A percentile compares a stretch with the other conserved stretches of the same genome.
phyloP scores from a whole-genome alignment of 352 stramenopile genomes.

The Globisporangium barbulae region DNA sequence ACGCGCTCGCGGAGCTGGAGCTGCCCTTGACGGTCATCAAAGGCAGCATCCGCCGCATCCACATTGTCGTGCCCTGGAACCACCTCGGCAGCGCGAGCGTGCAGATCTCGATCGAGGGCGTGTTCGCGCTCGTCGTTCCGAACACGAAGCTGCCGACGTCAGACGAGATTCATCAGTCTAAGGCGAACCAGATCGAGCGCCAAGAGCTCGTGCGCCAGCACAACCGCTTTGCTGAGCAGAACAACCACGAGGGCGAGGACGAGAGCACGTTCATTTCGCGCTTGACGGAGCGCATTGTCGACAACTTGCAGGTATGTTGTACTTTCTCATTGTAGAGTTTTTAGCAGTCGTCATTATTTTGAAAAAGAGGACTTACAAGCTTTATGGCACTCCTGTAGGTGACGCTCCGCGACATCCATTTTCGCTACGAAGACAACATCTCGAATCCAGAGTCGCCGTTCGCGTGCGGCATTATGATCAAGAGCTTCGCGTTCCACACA shows the following conservation, averaged over 20 bases:
- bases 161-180: constrained; percentile 53
- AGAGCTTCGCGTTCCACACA: constrained; percentile 66
- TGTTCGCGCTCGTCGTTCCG: constrained; percentile 65
- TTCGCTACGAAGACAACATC: constrained; percentile 72
- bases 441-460: constrained; percentile 66
- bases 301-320: constrained; percentile 53
- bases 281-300: constrained; percentile 69
- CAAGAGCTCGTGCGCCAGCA: constrained; percentile 72
- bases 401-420: constrained; percentile 64
- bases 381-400: constrained; percentile 21
- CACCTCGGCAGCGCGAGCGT: constrained; percentile 76
- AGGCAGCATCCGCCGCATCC: constrained; percentile 55
- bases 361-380: not conserved
- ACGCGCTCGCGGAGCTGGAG: constrained; percentile 72
- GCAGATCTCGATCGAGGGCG: constrained; percentile 65
- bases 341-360: not conserved
- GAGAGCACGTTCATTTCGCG: constrained; percentile 80
- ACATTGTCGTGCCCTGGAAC: constrained; percentile 86
- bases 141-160: constrained; percentile 47
- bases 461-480: constrained; percentile 65
- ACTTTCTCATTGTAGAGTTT: not conserved
- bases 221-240: constrained; percentile 45
- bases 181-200: constrained; percentile 60
- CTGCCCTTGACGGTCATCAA: constrained; percentile 62
- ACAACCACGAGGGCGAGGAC: constrained; percentile 43